Evolutionary conservation across 1,284 basidiomycete genomes (phyloP), one percentile per base, ranked within the genome.

Genomic region (Stygiomarasmius scandens): DNA sequence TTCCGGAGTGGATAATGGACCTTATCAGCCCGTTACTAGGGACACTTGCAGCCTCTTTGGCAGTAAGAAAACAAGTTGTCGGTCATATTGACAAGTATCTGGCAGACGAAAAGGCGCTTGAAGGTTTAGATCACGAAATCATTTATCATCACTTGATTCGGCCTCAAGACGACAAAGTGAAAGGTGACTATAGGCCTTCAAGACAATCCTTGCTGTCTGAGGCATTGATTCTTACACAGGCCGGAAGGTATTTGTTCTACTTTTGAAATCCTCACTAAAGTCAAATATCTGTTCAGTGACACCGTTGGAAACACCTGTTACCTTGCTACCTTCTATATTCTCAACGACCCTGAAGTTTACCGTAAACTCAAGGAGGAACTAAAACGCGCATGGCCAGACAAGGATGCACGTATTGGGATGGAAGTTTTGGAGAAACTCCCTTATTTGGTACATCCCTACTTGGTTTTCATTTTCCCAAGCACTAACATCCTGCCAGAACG

Each of bases 21-120:
- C 27, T 50, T 5, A 25, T 55, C 38, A 24, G 16, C 10, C 43
- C 41, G 25, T 23, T 55, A 23, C 27, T 49, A 3, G 47, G 47
- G 1, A 10, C 11, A 16, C 49, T 50, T 20, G 34, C 25, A 32
- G 43, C 47, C 3, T 41, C 29, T 20, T 12, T 55, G 12, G 19
- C 48, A 4, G 49, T 50, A 48, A 49, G 49, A 19, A 59, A 58
- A 34, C 63, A 67, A 52, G 63, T 71, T 57, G 63, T 61, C n/a
- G 54, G 55, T 0, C 73, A 74, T 50, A 70, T 77, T 38, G 69
- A 74, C 25, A 62, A 64, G 12, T 65, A 75, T 29, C 46, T 74
- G 19, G 62, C 62, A 11, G 64, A 75, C 45, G 64, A 66, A 3
- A 55, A 55, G 9, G 48, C 63, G 9, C 55, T 72, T 1, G 52